phyloP scores from a whole-genome alignment of 2,329 filamentous ascomycete genomes.

The Aspergillus floridensis region DNA sequence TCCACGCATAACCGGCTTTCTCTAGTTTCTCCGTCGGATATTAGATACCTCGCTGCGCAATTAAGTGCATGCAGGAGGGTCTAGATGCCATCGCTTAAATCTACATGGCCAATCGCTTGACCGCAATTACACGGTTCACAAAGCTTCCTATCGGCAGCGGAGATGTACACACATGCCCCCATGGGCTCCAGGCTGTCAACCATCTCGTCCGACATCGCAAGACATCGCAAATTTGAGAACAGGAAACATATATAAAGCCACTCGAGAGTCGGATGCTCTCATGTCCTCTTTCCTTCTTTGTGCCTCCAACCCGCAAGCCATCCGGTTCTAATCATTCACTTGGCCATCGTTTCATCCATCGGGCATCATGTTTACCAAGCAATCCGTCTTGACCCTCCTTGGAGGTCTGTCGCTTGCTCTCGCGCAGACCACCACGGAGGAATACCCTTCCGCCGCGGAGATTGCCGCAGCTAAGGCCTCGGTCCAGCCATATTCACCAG shows the following conservation, averaged over 20 bases:
- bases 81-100: neutral
- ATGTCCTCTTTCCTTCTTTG: neutral
- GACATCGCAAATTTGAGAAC: too few species aligned
- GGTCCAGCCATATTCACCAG: constrained; percentile 59
- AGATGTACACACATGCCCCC: neutral
- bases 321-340: neutral
- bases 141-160: neutral
- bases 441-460: constrained; percentile 24
- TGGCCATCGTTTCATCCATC: neutral
- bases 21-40: too few species aligned
- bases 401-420: constrained; percentile 20
- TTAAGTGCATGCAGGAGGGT: too few species aligned
- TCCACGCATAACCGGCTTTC: neutral
- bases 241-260: neutral
- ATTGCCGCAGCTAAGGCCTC: constrained; percentile 48
- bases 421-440: constrained; percentile 25
- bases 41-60: too few species aligned
- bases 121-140: neutral
- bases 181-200: neutral
- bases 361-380: constrained; percentile 20
- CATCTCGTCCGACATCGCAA: neutral
- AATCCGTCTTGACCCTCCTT: constrained; percentile 21
- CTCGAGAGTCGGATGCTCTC: neutral
- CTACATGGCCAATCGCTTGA: constrained; percentile 8
- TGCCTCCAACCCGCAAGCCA: neutral